A percentile compares a stretch with the other conserved stretches of the same genome.
phyloP scores from a whole-genome alignment of 768 basidiomycete species.

The Mycena floridula region DNA sequence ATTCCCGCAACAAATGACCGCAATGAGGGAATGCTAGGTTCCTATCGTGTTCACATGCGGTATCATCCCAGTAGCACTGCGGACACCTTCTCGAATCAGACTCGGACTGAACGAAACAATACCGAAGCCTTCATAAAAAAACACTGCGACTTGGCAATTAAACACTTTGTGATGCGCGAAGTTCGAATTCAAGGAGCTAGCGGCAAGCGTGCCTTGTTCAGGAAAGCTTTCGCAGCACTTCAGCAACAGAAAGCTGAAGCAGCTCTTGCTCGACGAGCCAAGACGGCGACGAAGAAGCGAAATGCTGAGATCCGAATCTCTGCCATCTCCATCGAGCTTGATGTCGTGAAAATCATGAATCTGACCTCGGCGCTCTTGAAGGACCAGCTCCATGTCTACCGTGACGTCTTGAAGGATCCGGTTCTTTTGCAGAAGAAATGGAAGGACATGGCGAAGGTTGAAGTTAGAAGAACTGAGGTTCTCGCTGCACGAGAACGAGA shows the following conservation, averaged over 20 bases:
- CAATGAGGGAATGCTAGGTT: conserved; percentile 2
- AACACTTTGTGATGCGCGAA: not conserved
- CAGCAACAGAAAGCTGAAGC: not conserved
- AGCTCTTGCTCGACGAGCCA: not conserved
- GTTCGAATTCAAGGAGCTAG: too few species aligned
- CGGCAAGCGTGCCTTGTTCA: not conserved
- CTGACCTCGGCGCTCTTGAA: not conserved
- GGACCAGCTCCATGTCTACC: conserved; percentile 1
- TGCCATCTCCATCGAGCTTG: not conserved
- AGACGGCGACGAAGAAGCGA: not conserved
- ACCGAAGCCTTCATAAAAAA: conserved; percentile 4
- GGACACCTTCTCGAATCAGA: not conserved
- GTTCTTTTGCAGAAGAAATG: too few species aligned
- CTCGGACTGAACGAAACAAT: not conserved
- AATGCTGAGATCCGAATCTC: not conserved
- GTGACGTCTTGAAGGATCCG: conserved; percentile 1
- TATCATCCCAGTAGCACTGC: not conserved
- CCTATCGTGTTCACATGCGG: not conserved
- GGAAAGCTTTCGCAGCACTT: not conserved
- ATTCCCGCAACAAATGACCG: not conserved
- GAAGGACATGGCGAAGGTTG: too few species aligned
- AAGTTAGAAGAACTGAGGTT: too few species aligned
- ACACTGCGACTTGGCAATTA: not conserved
- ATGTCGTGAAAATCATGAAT: not conserved
- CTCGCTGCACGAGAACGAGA: too few species aligned